Evolutionary conservation across 1,139 yeast species (phyloP).

Genomic region (Debaryomyces subglobosus): DNA sequence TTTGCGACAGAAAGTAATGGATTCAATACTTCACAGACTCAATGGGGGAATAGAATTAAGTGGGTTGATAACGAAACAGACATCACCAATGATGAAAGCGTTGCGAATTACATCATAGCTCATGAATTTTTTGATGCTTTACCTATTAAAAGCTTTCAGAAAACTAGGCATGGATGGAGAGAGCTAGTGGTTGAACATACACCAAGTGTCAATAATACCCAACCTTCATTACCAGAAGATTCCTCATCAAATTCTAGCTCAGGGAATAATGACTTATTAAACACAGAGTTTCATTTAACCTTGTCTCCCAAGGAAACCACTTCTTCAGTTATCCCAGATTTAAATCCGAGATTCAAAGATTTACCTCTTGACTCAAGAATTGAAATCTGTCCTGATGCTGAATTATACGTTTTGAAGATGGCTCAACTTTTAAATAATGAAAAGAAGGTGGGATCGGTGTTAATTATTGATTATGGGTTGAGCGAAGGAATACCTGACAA

Average conservation of each 20-base stretch:
- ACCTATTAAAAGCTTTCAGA: slow-evolving; percentile 73
- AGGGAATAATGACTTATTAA: slow-evolving; percentile 20
- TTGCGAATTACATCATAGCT: slow-evolving; percentile 69
- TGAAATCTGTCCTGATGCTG: slow-evolving; percentile 79
- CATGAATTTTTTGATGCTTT: slow-evolving; percentile 90
- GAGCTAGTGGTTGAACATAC: slow-evolving; percentile 69
- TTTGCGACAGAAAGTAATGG: slow-evolving; percentile 30
- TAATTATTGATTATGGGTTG: slow-evolving; percentile 81
- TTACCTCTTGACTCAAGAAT: slow-evolving; percentile 61
- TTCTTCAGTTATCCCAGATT: slow-evolving; percentile 59
- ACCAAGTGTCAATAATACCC: slow-evolving; percentile 44
- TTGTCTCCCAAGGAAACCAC: slow-evolving; percentile 66
- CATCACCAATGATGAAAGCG: slow-evolving; percentile 37
- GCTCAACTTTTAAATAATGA: slow-evolving; percentile 41
- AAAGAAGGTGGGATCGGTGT: slow-evolving; percentile 59
- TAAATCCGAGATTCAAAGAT: slow-evolving; percentile 53
- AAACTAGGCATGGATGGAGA: slow-evolving; percentile 72
- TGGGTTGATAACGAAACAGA: slow-evolving; percentile 79
- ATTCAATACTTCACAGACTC: slow-evolving; percentile 44
- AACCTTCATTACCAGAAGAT: slow-evolving; percentile 28
- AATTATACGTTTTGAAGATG: slow-evolving; percentile 52
- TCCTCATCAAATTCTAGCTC: slow-evolving; percentile 9
- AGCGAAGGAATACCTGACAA: slow-evolving; percentile 62
- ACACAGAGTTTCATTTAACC: slow-evolving; percentile 60
- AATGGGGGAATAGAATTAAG: slow-evolving; percentile 55